Evolutionary conservation across 2,329 filamentous ascomycete species (phyloP).

Genomic region (Trichoderma sp.): DNA sequence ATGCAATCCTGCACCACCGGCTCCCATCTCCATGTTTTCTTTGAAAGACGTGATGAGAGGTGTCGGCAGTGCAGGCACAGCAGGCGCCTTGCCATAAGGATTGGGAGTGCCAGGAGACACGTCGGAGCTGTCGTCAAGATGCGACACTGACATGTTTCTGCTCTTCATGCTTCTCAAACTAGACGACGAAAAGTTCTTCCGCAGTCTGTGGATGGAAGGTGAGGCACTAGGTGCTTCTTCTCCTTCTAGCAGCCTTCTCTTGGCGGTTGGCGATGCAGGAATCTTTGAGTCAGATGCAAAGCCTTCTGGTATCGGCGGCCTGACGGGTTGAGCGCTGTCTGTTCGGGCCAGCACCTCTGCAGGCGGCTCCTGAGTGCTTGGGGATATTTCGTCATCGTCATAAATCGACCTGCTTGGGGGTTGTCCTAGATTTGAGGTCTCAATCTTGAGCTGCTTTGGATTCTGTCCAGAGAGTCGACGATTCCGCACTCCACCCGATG

Average conservation of each 20-base stretch:
- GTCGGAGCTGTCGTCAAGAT: constrained; percentile 60
- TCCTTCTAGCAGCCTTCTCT: constrained; percentile 34
- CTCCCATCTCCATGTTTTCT: constrained; percentile 49
- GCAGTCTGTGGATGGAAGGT: constrained; percentile 48
- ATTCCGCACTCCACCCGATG: constrained; percentile 60
- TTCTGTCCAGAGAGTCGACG: constrained; percentile 79
- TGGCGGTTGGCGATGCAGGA: constrained; percentile 33
- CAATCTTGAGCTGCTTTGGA: constrained; percentile 81
- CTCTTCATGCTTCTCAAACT: constrained; percentile 69
- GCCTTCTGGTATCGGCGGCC: constrained; percentile 29
- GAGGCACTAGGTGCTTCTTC: constrained; percentile 49
- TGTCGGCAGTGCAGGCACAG: constrained; percentile 63
- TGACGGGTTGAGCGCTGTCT: constrained; percentile 14
- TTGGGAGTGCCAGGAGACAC: constrained; percentile 72
- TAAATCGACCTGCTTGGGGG: constrained; percentile 21
- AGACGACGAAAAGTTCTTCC: constrained; percentile 69
- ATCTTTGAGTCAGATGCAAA: constrained; percentile 29
- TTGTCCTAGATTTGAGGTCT: constrained; percentile 54
- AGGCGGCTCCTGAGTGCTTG: constrained; percentile 13
- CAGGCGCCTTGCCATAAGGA: constrained; percentile 54
- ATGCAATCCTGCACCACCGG: constrained; percentile 65
- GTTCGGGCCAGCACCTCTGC: not conserved
- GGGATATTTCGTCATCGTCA: constrained; percentile 14
- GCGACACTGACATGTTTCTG: constrained; percentile 67
- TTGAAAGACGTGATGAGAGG: constrained; percentile 62